Evolutionary conservation across 345 rosid species (phyloP), one percentile per base, ranked within the genome.

Genomic region (Sonneratia caseolaris): DNA sequence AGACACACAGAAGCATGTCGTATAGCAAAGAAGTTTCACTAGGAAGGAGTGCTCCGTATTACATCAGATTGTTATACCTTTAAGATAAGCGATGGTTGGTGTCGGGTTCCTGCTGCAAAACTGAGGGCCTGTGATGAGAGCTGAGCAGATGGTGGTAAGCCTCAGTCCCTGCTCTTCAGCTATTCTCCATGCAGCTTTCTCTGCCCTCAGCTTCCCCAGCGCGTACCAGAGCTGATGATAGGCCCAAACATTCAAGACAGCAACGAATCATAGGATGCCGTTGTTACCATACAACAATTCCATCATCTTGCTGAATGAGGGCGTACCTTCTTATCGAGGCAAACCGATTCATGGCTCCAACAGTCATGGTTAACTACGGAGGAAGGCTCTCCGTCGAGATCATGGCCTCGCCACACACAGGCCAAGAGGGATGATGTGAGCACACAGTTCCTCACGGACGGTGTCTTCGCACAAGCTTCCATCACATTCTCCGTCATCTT

Each of bases 341-440:
- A 94, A 27, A 89, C 61, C 14, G 90, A 79, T 79, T 91, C 97
- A 37, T 87, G 84, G 57, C 97, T 91, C 98, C 98, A 94, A 72
- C 82, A 84, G 15, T 88, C 84, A 27, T 88, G 88, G 74, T 85
- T 77, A 42, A 88, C 70, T 0, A 90, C 78, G 37, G 79, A 71
- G 48, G 93, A 79, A 43, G 78, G 71, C 18, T 78, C 76, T 55
- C 72, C 70, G 0, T 43, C 16, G 40, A 77, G 14, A 0, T 71
- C 37, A 43, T 88, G 85, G 76, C 83, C 84, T 77, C 84, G 82
- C 97, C 93, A 94, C 59, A 86, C 71, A 67, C 96, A 91, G 56
- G 97, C 84, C 77, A 88, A 71, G 32, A 94, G 91, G 14, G 97
- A 91, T 8, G 93, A 88, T 7, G 98, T 91, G 72, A 90, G 77